Evolutionary conservation across 768 basidiomycete genomes (phyloP).

Genomic region (Mycena rosella): DNA sequence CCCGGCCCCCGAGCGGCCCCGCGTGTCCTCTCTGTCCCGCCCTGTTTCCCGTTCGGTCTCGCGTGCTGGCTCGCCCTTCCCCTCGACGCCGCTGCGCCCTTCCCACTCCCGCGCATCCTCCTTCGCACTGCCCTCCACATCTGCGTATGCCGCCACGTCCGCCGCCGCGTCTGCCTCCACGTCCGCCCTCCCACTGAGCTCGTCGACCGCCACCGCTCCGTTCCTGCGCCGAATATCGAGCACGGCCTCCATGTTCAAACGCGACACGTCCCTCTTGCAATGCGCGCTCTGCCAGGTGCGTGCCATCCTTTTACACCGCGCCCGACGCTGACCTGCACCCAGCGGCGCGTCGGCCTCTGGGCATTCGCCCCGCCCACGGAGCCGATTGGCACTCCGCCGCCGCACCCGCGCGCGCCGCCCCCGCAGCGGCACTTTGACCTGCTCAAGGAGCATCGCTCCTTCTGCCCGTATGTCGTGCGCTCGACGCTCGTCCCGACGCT

Average conservation of each 20-base stretch:
- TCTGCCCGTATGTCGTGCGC: slow-evolving; percentile 86
- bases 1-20: slow-evolving; percentile 46
- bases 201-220: slow-evolving; percentile 38
- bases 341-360: slow-evolving; percentile 86
- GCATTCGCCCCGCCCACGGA: slow-evolving; percentile 61
- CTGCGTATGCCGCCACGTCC: slow-evolving; percentile 18
- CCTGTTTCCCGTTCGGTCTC: slow-evolving; percentile 28
- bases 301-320: background rate
- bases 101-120: slow-evolving; percentile 55
- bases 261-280: slow-evolving; percentile 68
- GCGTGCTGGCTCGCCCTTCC: slow-evolving; percentile 46
- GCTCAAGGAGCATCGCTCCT: slow-evolving; percentile 85
- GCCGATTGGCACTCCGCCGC: slow-evolving; percentile 29
- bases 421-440: slow-evolving; percentile 74
- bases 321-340: background rate
- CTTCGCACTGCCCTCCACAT: slow-evolving; percentile 37
- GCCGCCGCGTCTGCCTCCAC: slow-evolving; percentile 27
- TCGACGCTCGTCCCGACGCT: slow-evolving; percentile 75
- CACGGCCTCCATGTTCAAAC: slow-evolving; percentile 39
- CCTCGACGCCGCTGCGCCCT: slow-evolving; percentile 45
- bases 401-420: slow-evolving; percentile 41
- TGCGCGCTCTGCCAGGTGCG: slow-evolving; percentile 70
- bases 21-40: slow-evolving; percentile 47
- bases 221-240: slow-evolving; percentile 33
- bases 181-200: slow-evolving; percentile 18